A percentile compares a stretch with the other conserved stretches of the same genome.
These are phyloP conservation scores for Fraxinus quadrangulata DNA, from an alignment of 257 asterid genomes.

Conservation along the genomic window DNA sequence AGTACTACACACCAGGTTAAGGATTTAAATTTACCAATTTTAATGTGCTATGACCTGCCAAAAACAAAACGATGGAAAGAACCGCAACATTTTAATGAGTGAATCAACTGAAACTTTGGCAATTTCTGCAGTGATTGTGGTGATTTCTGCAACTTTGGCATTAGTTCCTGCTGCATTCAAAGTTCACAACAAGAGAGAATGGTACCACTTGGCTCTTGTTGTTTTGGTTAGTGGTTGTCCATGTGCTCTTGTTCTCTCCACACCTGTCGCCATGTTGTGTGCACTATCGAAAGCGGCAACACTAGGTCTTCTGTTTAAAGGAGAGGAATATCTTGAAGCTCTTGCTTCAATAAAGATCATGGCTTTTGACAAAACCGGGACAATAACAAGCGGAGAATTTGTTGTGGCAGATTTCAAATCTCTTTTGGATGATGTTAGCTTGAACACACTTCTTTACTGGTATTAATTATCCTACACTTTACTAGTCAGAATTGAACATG, in stretches of 20 bases:
- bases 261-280: slow-evolving; percentile 89
- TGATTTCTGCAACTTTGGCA: slow-evolving; percentile 52
- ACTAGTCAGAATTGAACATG: too few species aligned
- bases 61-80: not conserved
- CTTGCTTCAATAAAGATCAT: slow-evolving; percentile 67
- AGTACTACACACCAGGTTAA: slow-evolving; percentile 86
- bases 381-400: slow-evolving; percentile 84
- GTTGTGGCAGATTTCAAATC: slow-evolving; percentile 60
- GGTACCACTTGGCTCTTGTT: slow-evolving; percentile 82
- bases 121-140: slow-evolving; percentile 56
- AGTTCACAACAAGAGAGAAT: slow-evolving; percentile 47
- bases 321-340: slow-evolving; percentile 74
- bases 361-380: slow-evolving; percentile 95
- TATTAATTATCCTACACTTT: slow-evolving; percentile 19
- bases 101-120: too few species aligned
- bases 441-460: slow-evolving; percentile 61
- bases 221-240: slow-evolving; percentile 88
- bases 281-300: slow-evolving; percentile 82
- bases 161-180: slow-evolving; percentile 57
- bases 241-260: slow-evolving; percentile 81
- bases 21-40: not conserved
- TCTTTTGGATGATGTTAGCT: slow-evolving; percentile 46
- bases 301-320: slow-evolving; percentile 78
- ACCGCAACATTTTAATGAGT: not conserved
- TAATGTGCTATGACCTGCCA: not conserved